Base-by-base conservation (phyloP, 1,139 yeast species). In the Pneumocystis jirovecii region DNA sequence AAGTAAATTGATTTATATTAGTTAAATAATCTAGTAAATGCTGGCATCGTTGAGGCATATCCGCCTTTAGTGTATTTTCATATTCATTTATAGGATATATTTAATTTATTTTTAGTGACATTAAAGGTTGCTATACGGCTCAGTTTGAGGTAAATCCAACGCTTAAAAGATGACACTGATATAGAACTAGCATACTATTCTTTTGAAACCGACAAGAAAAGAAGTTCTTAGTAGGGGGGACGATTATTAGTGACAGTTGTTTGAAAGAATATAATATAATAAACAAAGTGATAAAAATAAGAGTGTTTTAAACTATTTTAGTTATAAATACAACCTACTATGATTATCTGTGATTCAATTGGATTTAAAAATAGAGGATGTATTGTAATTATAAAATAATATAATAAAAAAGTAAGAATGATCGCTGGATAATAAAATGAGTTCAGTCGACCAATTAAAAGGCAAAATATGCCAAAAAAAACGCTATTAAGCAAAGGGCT, bases 221-320 rank as follows among this genome's bases (percentile, higher is more conserved):
- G 99, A 93, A 76, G 95, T 93, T 63, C 91, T 93, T 31, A 89
- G 96, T 50, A 83, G 93, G 70, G 98, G 99, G 64, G 97, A 89
- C 65, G 98, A 93, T 76, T 95, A 85, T 74, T 93, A 74, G 70
- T 61, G 37, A 70, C 72, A 40, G 17, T 72, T 0, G 69, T 71
- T 1, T 56, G 71, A 31, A 59, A 35, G 0, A 61, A 65, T 1
- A 64, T 63, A 68, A 40, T 60, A 71, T 66, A 63, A 35, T 19
- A 12, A 40, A 61, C 25, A 17, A 35, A 10, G 37, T 39, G 35
- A 60, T 61, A 59, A 57, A 31, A 34, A 39, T 35, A 57, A 37
- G 5, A 50, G 19, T 15, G 12, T 17, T 31, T 40, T 17, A 21
- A 35, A 21, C n/a, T 61, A 35, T 44, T 44, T 19, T 63, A 21